Percentiles rank a stretch among this genome's conserved stretches.
These are phyloP conservation scores for Fagopyrum esculentum DNA, from an alignment of 148 eudicot species.

Conservation along the genomic window DNA sequence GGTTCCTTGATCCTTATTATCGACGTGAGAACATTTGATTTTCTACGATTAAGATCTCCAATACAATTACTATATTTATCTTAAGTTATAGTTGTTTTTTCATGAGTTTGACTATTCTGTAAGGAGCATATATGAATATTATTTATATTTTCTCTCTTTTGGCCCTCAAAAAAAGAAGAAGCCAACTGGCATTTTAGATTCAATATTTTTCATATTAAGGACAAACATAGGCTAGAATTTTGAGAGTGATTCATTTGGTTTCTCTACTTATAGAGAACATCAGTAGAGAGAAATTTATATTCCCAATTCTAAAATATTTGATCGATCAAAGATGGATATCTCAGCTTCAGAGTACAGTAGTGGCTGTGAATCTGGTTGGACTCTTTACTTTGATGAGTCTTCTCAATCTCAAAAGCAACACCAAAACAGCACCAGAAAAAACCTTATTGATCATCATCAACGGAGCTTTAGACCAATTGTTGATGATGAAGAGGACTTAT, in stretches of 20 bases:
- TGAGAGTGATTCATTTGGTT: conserved; percentile 22
- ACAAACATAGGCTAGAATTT: conserved; percentile 40
- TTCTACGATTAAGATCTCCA: too few species aligned
- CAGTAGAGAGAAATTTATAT: background rate
- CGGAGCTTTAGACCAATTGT: conserved; percentile 19
- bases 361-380: conserved; percentile 91
- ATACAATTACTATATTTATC: too few species aligned
- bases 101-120: background rate
- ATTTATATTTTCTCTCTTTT: background rate
- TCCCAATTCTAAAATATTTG: background rate
- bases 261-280: conserved; percentile 21
- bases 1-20: too few species aligned
- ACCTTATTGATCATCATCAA: background rate
- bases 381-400: conserved; percentile 63
- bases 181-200: conserved; percentile 65
- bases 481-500: conserved; percentile 58
- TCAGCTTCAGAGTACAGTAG: conserved; percentile 50
- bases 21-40: too few species aligned
- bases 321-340: conserved; percentile 27
- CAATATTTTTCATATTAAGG: conserved; percentile 29
- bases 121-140: too few species aligned
- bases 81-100: background rate
- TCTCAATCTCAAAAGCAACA: conserved; percentile 25
- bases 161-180: conserved; percentile 16
- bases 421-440: conserved; percentile 7